A percentile compares a stretch with the other conserved stretches of the same genome.
Conservation (phyloP, 1,139 yeast species). For the Williopsis jadinii region DNA sequence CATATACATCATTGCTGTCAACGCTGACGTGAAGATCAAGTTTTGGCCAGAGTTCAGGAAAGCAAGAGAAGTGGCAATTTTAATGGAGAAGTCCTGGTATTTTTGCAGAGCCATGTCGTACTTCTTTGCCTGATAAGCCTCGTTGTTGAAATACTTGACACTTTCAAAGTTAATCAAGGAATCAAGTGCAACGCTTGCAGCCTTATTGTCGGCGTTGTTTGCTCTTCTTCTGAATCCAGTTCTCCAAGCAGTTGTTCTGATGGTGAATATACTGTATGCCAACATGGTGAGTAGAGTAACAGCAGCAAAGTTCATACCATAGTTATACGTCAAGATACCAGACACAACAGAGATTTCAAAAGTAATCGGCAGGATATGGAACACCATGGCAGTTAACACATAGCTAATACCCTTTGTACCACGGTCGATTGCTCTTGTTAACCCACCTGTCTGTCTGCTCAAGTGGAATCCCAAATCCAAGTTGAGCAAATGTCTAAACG, state of each 20-base stretch:
- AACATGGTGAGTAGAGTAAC: conserved; percentile 85
- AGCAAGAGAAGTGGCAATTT: conserved; percentile 89
- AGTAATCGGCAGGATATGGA: conserved; percentile 88
- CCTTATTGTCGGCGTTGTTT: conserved; percentile 88
- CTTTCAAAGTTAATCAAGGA: conserved; percentile 92
- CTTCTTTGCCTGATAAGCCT: conserved; percentile 66
- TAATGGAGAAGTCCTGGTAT: conserved; percentile 77
- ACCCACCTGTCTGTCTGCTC: conserved; percentile 89
- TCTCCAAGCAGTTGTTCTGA: conserved; percentile 94
- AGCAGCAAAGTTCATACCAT: conserved; percentile 84
- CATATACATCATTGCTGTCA: conserved; percentile 98
- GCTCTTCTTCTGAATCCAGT: conserved; percentile 88
- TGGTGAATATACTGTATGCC: conserved; percentile 80
- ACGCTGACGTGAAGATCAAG: conserved; percentile 80
- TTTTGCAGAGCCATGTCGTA: conserved; percentile 70
- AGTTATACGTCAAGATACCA: conserved; percentile 88
- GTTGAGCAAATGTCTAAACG: conserved; percentile 75
- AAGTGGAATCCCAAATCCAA: conserved; percentile 88
- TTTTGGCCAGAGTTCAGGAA: conserved; percentile 90
- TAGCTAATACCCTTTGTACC: conserved; percentile 97
- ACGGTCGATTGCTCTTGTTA: conserved; percentile 92
- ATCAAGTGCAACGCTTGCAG: conserved; percentile 91
- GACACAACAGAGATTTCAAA: conserved; percentile 91
- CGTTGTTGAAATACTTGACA: conserved; percentile 92
- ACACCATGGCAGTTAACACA: conserved; percentile 91